A percentile compares a stretch with the other conserved stretches of the same genome.
Conservation (phyloP, 2,329 filamentous ascomycete species). For the Verticillium dahliae region DNA sequence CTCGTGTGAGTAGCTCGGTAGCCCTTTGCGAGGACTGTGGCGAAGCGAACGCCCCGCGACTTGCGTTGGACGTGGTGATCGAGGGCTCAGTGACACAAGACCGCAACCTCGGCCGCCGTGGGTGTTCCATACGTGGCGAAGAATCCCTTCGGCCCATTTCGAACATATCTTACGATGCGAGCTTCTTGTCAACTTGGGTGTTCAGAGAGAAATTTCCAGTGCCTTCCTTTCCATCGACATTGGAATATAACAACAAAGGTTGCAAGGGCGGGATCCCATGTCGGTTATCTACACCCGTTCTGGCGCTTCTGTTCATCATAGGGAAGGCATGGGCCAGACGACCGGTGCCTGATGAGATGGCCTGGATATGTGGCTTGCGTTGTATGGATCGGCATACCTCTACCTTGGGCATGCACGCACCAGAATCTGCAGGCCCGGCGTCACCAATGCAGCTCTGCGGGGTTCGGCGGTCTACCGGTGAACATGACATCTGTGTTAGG, state of each 20-base stretch:
- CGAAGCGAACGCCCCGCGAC: constrained; percentile 41
- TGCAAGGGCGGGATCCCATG: background rate
- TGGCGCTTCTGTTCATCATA: background rate
- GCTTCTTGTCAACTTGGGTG: too few relatives aligned
- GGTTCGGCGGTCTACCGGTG: background rate
- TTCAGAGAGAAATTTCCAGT: too few relatives aligned
- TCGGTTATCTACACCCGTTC: background rate
- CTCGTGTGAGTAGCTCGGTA: constrained; percentile 46
- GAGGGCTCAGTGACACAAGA: constrained; percentile 51
- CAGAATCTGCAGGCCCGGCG: constrained; percentile 9
- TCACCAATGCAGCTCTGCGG: constrained; percentile 12
- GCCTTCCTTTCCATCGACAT: too few relatives aligned
- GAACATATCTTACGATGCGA: background rate
- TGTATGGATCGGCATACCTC: constrained; percentile 12
- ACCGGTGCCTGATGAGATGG: constrained; percentile 11
- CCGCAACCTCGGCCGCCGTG: constrained; percentile 45
- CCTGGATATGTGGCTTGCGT: constrained; percentile 12
- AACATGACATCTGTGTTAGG: background rate
- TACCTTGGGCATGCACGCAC: constrained; percentile 11
- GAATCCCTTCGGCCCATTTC: constrained; percentile 24
- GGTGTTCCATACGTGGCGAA: constrained; percentile 28
- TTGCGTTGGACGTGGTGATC: constrained; percentile 48
- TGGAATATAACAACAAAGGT: too few relatives aligned
- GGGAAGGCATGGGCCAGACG: constrained; percentile 4
- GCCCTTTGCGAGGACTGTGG: constrained; percentile 43